Percentiles rank a stretch among this genome's conserved stretches.
These are phyloP conservation scores for Closterium sp. DNA, from an alignment of 139 green algal genomes.

Conservation along the genomic window DNA sequence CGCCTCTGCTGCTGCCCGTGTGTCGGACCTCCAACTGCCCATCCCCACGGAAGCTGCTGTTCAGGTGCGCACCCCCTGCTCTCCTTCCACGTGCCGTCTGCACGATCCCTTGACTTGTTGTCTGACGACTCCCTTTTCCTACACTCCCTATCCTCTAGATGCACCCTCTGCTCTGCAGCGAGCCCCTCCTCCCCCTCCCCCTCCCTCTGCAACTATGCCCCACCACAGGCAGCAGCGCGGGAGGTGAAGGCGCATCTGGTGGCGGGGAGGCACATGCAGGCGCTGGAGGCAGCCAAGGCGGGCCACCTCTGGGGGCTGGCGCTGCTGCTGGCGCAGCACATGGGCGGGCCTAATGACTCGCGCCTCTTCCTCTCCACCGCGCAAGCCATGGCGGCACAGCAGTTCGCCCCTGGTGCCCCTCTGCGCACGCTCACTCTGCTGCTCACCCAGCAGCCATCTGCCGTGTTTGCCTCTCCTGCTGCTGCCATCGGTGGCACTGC, in stretches of 20 bases:
- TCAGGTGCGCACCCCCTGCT: not conserved
- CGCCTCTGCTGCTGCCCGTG: not conserved
- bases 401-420: constrained; percentile 54
- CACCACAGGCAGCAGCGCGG: not conserved
- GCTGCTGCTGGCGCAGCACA: constrained; percentile 64
- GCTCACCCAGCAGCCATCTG: constrained; percentile 57
- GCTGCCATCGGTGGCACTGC: not conserved
- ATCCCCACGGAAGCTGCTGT: not conserved
- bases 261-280: constrained; percentile 35
- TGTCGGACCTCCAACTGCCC: not conserved
- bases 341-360: constrained; percentile 11
- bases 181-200: too few species aligned
- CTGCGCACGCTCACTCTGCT: constrained; percentile 69
- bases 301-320: constrained; percentile 67
- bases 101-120: not conserved
- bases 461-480: constrained; percentile 29
- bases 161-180: not conserved
- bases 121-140: not conserved
- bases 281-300: constrained; percentile 41
- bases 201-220: not conserved
- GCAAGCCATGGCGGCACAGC: constrained; percentile 50
- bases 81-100: too few species aligned
- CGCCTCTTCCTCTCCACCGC: constrained; percentile 35
- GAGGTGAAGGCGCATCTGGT: constrained; percentile 41
- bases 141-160: not conserved